Percentiles rank a stretch among this genome's conserved stretches.
Conservation (phyloP, 768 basidiomycete species). For the Mycena venus region DNA sequence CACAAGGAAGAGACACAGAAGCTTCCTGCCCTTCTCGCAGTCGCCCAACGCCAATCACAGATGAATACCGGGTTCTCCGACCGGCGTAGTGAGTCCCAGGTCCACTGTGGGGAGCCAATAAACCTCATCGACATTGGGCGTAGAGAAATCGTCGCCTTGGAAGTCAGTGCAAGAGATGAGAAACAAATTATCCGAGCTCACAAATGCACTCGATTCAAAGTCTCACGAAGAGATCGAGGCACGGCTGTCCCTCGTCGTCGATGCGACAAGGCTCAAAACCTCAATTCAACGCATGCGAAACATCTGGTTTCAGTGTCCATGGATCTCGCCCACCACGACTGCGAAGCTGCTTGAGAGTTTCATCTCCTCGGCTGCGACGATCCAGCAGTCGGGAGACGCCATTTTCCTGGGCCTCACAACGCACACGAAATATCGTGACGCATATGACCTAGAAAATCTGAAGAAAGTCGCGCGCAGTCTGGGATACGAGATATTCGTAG, state of each 20-base stretch:
- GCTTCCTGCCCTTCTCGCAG: too few species aligned
- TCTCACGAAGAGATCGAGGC: neutral
- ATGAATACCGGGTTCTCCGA: too few species aligned
- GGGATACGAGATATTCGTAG: constrained; percentile 6
- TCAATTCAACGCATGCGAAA: neutral
- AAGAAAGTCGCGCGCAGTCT: constrained; percentile 1
- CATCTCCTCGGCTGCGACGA: constrained; percentile 4
- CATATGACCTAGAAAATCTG: constrained; percentile 4
- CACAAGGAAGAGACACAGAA: neutral
- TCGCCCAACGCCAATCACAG: neutral
- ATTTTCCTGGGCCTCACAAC: constrained; percentile 9
- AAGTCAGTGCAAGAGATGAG: constrained; percentile 3
- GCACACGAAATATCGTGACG: neutral
- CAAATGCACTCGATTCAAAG: constrained; percentile 1
- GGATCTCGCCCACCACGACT: neutral
- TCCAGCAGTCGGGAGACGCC: constrained; percentile 6
- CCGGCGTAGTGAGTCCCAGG: neutral
- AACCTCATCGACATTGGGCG: neutral
- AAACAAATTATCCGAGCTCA: neutral
- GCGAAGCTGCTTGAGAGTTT: neutral
- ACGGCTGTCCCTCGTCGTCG: constrained; percentile 7
- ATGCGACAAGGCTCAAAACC: constrained; percentile 6
- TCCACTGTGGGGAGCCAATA: neutral
- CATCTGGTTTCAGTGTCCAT: constrained; percentile 5
- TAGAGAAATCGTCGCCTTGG: neutral